Percentiles rank a stretch among this genome's conserved stretches.
Evolutionary conservation across 2,329 filamentous ascomycete genomes (phyloP).

Genomic region (Trichoderma koningiopsis): DNA sequence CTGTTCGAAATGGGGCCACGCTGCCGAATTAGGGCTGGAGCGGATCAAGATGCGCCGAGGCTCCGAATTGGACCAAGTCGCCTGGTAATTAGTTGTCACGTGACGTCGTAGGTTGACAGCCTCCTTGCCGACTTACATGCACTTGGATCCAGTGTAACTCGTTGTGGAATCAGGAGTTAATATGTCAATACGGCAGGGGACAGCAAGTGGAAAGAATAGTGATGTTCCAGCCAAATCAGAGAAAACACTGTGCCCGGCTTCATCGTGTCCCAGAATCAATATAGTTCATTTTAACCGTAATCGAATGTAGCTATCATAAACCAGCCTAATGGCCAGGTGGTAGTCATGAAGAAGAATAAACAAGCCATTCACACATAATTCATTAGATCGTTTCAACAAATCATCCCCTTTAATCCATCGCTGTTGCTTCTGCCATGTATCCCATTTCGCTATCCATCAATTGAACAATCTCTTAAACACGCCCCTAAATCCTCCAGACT

Average conservation of each 20-base stretch:
- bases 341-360: constrained; percentile 21
- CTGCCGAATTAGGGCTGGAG: constrained; percentile 40
- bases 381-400: constrained; percentile 25
- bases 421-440: constrained; percentile 4
- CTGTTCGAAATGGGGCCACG: constrained; percentile 28
- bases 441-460: constrained; percentile 24
- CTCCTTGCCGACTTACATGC: background rate
- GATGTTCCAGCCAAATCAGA: background rate
- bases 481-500: constrained; percentile 41
- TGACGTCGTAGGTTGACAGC: background rate
- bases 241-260: background rate
- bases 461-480: constrained; percentile 44
- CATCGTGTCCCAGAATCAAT: constrained; percentile 7
- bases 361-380: constrained; percentile 26
- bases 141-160: background rate
- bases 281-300: constrained; percentile 22
- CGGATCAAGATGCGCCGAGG: constrained; percentile 30
- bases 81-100: constrained; percentile 2
- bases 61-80: background rate
- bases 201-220: background rate
- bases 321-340: constrained; percentile 22
- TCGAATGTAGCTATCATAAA: constrained; percentile 23
- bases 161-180: background rate
- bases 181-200: background rate
- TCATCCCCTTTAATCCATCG: constrained; percentile 9